These are phyloP conservation scores for Parathielavia hyrcaniae DNA, from an alignment of 495 filamentous ascomycete genomes.

Conservation along the genomic window DNA sequence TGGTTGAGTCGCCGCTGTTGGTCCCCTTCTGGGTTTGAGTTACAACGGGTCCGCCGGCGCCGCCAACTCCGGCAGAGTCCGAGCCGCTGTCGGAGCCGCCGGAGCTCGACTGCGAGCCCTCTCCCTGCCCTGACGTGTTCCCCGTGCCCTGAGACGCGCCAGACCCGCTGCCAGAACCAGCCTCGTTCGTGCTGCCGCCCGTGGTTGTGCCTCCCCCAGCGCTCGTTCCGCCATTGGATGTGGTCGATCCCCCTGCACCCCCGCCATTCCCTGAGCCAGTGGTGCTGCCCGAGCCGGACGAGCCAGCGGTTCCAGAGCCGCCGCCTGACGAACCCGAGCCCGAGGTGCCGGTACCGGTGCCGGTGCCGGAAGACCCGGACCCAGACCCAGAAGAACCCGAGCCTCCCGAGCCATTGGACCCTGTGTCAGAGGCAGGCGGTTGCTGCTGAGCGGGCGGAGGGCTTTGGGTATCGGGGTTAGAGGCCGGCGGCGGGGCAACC, in stretches of 20 bases:
- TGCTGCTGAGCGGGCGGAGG: not conserved
- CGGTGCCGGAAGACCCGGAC: not conserved
- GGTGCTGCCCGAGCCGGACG: slow-evolving; percentile 5
- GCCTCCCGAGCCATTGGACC: not conserved
- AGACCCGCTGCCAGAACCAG: not conserved
- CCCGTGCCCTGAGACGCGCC: not conserved
- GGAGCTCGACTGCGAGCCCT: not conserved
- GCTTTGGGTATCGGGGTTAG: not conserved
- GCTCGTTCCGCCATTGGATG: not conserved
- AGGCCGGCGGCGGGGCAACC: not conserved
- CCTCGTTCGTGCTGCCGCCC: not conserved
- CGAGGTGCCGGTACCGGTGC: not conserved
- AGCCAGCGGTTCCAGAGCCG: not conserved
- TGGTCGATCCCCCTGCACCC: not conserved
- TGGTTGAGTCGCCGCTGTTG: not conserved
- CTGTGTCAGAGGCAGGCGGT: not conserved
- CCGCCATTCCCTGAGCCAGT: slow-evolving; percentile 1
- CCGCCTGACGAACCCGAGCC: not conserved
- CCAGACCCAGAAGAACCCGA: slow-evolving; percentile 2
- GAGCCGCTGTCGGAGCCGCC: not conserved
- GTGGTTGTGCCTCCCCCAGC: slow-evolving; percentile 1
- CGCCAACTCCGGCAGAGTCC: not conserved
- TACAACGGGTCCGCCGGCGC: not conserved
- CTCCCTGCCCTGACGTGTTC: not conserved
- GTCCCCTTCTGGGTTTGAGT: not conserved